Percentiles rank a stretch among this genome's conserved stretches.
phyloP scores from a whole-genome alignment of 2,329 filamentous ascomycete genomes.

The Fusarium papillatum region DNA sequence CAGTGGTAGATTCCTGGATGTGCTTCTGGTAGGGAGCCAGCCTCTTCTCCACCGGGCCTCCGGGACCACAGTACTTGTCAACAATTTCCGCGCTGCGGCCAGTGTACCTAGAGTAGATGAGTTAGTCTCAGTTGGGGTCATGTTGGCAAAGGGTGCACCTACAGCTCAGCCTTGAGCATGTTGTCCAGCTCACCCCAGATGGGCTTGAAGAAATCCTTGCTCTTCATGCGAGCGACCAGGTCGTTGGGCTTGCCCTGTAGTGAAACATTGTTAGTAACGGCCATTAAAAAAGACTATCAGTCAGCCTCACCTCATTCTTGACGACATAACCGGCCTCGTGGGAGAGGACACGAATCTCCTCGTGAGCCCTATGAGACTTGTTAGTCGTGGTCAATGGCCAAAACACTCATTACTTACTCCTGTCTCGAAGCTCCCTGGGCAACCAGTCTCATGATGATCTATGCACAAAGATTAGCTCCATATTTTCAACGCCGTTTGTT shows the following conservation, averaged over 20 bases:
- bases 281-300: not conserved
- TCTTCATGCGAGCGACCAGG: conserved; percentile 82
- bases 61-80: conserved; percentile 58
- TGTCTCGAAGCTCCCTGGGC: not conserved
- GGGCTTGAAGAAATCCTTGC: conserved; percentile 80
- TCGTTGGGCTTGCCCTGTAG: conserved; percentile 78
- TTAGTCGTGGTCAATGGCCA: not conserved
- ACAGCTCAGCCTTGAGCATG: conserved; percentile 72
- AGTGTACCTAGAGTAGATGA: conserved; percentile 46
- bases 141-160: not conserved
- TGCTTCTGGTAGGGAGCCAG: not conserved
- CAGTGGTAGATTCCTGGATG: not conserved
- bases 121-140: not conserved
- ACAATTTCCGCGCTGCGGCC: conserved; percentile 62
- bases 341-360: not conserved
- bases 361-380: not conserved
- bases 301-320: conserved; percentile 45
- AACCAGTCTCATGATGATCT: not conserved
- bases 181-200: conserved; percentile 78
- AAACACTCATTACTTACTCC: not conserved
- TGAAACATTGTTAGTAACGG: not conserved
- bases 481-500: not conserved
- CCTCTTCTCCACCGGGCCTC: conserved; percentile 53
- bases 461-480: not conserved
- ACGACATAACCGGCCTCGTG: not conserved